phyloP scores from a whole-genome alignment of 805 yeast species.

The Nakazawaea populi region DNA sequence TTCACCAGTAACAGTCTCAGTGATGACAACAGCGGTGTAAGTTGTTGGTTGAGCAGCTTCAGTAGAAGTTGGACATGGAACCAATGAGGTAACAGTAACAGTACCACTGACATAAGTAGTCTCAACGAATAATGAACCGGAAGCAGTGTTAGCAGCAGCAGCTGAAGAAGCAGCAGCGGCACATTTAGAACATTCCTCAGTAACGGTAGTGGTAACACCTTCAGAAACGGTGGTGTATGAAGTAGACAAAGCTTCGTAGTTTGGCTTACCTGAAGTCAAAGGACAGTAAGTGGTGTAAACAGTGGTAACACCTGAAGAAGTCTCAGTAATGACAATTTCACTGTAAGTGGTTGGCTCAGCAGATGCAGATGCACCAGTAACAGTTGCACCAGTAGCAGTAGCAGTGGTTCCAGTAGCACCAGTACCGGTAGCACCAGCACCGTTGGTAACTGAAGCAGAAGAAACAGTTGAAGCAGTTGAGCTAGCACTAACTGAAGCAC shows the following conservation, averaged over 20 bases:
- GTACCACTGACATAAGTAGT: slow-evolving; percentile 9
- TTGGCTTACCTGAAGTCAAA: slow-evolving; percentile 10
- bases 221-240: slow-evolving; percentile 7
- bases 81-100: slow-evolving; percentile 8
- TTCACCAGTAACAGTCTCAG: slow-evolving; percentile 11
- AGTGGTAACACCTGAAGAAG: slow-evolving; percentile 13
- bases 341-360: slow-evolving; percentile 13
- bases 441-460: neutral
- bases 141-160: neutral
- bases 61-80: slow-evolving; percentile 12
- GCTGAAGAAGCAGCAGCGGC: slow-evolving; percentile 10
- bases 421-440: neutral
- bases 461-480: slow-evolving; percentile 2
- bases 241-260: slow-evolving; percentile 8
- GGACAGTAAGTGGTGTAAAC: slow-evolving; percentile 20
- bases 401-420: neutral
- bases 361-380: slow-evolving; percentile 9
- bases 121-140: slow-evolving; percentile 3
- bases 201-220: slow-evolving; percentile 10
- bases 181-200: slow-evolving; percentile 5
- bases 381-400: neutral
- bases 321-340: slow-evolving; percentile 10
- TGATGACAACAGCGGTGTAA: slow-evolving; percentile 8
- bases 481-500: neutral
- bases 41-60: slow-evolving; percentile 13